Conservation (phyloP, 805 yeast genomes). For the Middelhovenomyces tepae region DNA sequence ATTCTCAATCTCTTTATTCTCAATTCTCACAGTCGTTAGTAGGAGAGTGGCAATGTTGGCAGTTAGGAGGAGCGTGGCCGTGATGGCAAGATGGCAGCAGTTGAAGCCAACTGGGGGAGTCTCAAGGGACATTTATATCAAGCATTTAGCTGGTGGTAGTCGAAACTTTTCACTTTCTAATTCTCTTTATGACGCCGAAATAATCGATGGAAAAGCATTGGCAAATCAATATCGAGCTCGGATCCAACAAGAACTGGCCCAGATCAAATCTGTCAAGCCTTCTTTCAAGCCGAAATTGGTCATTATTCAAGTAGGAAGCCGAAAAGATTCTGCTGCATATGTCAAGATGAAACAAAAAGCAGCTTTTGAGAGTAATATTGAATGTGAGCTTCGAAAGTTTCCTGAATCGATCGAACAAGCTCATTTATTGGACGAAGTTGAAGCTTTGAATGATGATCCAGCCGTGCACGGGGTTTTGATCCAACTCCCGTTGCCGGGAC, state of each 20-base stretch:
- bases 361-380: slow-evolving; percentile 71
- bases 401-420: slow-evolving; percentile 54
- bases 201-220: slow-evolving; percentile 55
- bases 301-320: slow-evolving; percentile 80
- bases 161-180: too few relatives aligned
- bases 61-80: too few relatives aligned
- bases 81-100: too few relatives aligned
- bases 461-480: slow-evolving; percentile 78
- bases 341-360: slow-evolving; percentile 88
- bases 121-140: too few relatives aligned
- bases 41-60: too few relatives aligned
- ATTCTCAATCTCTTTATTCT: too few relatives aligned
- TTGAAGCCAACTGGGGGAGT: too few relatives aligned
- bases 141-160: too few relatives aligned
- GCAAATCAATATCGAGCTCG: slow-evolving; percentile 39
- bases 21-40: too few relatives aligned
- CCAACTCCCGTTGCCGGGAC: slow-evolving; percentile 83
- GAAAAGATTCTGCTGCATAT: slow-evolving; percentile 90
- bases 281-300: slow-evolving; percentile 68
- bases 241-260: slow-evolving; percentile 42
- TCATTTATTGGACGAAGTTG: slow-evolving; percentile 43
- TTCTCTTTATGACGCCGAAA: too few relatives aligned
- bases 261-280: slow-evolving; percentile 34
- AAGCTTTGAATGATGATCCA: slow-evolving; percentile 60
- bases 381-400: slow-evolving; percentile 55